Evolutionary conservation across 306 rosid genomes (phyloP), one percentile per base, ranked within the genome.

Genomic region (Dryas alaskensis): DNA sequence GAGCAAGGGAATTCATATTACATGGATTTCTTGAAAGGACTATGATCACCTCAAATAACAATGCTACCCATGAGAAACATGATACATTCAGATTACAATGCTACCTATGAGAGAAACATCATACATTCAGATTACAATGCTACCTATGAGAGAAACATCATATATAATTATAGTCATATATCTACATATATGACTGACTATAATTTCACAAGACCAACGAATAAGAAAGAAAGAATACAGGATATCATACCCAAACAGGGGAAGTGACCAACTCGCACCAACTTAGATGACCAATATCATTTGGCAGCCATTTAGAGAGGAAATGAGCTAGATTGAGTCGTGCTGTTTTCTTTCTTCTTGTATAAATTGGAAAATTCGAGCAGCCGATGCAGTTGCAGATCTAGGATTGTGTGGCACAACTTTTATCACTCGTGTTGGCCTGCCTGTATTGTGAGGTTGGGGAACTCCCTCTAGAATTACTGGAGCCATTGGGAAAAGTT

Each of bases 381-480:
- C 97, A 4, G 99, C 99, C 13, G 99, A 95, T 74, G 82, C 96
- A 4, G 89, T 95, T 10, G 99, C 99, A 19, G 88, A 62, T 83
- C 89, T 87, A 47, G 86, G 85, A 72, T 92, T 95, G 73, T 92
- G 96, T 2, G 99, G 99, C 61, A 95, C 98, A 13, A 95, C 98
- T 83, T 86, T 89, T 81, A 95, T 92, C 17, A 80, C 99, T 47
- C 82, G 88, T 17, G 76, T 81, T 40, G 69, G 89, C 72, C 78
- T 85, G 63, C 76, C 85, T 1, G 81, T 65, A 27, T 80, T 87
- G 17, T 54, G 69, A 55, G 88, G 80, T 72, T 82, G 89, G 57
- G 85, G 74, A 74, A 63, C 88, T 65, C 49, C 86, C 73, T 86
- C 88, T 44, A 75, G 82, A 59, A 57, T 77, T 4, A 40, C 83